Conservation (phyloP, 2,329 filamentous ascomycete genomes). For the Sporothrix brasiliensis region DNA sequence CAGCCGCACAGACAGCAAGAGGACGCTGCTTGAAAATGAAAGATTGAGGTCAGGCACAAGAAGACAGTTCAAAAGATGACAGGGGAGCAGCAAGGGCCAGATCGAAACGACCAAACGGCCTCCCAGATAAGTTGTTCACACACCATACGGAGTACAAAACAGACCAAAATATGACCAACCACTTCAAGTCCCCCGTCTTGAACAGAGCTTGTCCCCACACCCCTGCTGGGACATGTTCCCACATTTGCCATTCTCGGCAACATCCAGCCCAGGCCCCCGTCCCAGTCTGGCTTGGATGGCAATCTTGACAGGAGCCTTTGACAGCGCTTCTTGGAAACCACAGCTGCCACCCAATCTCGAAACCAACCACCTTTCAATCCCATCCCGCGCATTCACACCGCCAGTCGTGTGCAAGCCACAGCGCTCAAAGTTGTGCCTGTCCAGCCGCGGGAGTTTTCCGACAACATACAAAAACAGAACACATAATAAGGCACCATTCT, state of each 20-base stretch:
- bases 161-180: not conserved
- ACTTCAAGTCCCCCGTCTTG: not conserved
- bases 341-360: not conserved
- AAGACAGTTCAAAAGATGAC: not conserved
- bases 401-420: not conserved
- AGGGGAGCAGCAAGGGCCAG: not conserved
- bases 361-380: not conserved
- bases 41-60: not conserved
- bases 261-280: not conserved
- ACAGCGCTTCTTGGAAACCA: not conserved
- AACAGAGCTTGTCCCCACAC: not conserved
- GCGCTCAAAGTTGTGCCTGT: not conserved
- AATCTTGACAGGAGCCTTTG: not conserved
- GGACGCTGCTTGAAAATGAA: constrained; percentile 7
- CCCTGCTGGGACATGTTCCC: not conserved
- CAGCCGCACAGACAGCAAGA: constrained; percentile 32
- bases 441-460: not conserved
- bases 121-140: not conserved
- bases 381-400: not conserved
- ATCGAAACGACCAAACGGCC: not conserved
- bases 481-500: not conserved
- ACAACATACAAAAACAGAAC: not conserved
- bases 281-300: not conserved
- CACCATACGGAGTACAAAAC: not conserved
- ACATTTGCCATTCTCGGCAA: not conserved